Evolutionary conservation across 2,329 filamentous ascomycete genomes (phyloP).

Genomic region (Colletotrichum falcatum): DNA sequence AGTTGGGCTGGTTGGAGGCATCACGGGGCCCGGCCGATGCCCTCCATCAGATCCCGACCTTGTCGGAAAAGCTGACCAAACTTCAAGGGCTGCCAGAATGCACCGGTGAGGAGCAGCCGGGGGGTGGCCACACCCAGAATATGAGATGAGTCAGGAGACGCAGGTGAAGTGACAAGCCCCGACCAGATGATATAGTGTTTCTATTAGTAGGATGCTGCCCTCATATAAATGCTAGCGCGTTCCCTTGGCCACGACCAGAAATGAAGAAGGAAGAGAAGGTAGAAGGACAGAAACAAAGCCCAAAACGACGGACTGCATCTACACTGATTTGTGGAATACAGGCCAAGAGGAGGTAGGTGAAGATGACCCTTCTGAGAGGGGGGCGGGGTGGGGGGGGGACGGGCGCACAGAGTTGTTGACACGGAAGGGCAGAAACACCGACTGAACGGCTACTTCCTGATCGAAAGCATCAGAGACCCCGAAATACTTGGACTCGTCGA

Average conservation of each 20-base stretch:
- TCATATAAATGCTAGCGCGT: slow-evolving; percentile 40
- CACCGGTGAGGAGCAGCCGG: slow-evolving; percentile 13
- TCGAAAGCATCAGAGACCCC: slow-evolving; percentile 24
- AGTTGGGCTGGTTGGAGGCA: slow-evolving; percentile 32
- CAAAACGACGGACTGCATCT: background rate
- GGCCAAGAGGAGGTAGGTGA: slow-evolving; percentile 34
- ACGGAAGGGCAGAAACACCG: slow-evolving; percentile 14
- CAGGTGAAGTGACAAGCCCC: slow-evolving; percentile 31
- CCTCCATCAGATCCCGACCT: slow-evolving; percentile 33
- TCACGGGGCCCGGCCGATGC: slow-evolving; percentile 36
- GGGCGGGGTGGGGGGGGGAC: background rate
- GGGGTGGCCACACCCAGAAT: slow-evolving; percentile 25
- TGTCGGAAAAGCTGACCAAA: slow-evolving; percentile 4
- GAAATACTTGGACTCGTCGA: slow-evolving; percentile 14
- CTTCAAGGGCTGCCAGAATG: slow-evolving; percentile 23
- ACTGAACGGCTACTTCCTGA: slow-evolving; percentile 8
- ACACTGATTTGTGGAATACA: background rate
- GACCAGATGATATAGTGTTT: slow-evolving; percentile 34
- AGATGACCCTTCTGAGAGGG: background rate
- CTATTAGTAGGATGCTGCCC: slow-evolving; percentile 13
- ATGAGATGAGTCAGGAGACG: slow-evolving; percentile 41
- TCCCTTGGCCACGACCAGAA: slow-evolving; percentile 7
- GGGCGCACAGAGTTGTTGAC: slow-evolving; percentile 24
- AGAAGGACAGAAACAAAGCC: slow-evolving; percentile 7
- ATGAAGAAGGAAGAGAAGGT: slow-evolving; percentile 18